Percentiles rank a stretch among this genome's conserved stretches.
Conservation (phyloP, 2,329 filamentous ascomycete species). For the Fusarium sp. region DNA sequence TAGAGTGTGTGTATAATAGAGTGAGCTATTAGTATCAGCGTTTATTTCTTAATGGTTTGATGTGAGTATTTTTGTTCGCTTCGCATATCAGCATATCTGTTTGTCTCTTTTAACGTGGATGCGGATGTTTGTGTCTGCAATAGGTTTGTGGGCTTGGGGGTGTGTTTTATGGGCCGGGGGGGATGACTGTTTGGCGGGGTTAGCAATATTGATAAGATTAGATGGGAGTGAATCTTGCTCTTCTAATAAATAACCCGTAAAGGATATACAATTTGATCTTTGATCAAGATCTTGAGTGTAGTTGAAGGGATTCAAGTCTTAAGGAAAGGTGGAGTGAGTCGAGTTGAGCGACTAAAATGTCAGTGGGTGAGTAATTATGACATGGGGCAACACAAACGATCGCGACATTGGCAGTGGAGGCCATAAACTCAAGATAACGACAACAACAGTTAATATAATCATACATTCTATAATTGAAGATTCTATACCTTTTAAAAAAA, state of each 20-base stretch:
- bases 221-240: neutral
- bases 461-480: neutral
- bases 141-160: too few relatives aligned
- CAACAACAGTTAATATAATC: neutral
- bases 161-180: too few relatives aligned
- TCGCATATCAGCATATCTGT: too few relatives aligned
- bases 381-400: constrained; percentile 18
- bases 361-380: constrained; percentile 25
- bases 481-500: neutral
- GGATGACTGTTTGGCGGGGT: constrained; percentile 11
- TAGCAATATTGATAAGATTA: constrained; percentile 3
- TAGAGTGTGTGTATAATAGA: too few relatives aligned
- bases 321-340: neutral
- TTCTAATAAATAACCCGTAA: neutral
- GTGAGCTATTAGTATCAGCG: too few relatives aligned
- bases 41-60: too few relatives aligned
- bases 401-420: constrained; percentile 2
- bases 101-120: too few relatives aligned
- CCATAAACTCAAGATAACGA: neutral
- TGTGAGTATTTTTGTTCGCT: too few relatives aligned
- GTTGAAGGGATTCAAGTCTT: neutral
- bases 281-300: neutral
- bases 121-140: too few relatives aligned
- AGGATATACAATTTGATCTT: neutral
- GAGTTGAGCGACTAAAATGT: constrained; percentile 19